Base-by-base conservation (phyloP, 805 yeast species). In the Starmerella roubikii region DNA sequence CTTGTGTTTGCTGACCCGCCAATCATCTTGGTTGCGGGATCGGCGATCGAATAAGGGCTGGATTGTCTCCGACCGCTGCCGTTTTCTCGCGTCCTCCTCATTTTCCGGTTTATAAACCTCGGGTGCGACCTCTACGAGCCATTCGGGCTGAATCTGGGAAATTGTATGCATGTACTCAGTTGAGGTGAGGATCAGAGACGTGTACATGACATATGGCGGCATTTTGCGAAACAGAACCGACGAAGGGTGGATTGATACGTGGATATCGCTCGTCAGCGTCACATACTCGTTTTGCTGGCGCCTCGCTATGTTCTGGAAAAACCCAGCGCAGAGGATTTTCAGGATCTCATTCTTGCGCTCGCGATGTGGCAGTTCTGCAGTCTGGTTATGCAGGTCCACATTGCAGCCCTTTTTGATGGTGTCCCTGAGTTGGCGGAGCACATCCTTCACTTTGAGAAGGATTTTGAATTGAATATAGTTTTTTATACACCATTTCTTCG, bases 151-250 rank as follows among this genome's bases (percentile, higher is more conserved):
- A n/a, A 66, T 55, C 3, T 80, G 64, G 0, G 84, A 72, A 57
- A 81, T 71, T 52, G 85, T 76, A 48, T 78, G 68, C 84, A 91
- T 82, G 57, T 75, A 88, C 60, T 86, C 96, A 55, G 78, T 82
- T 20, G 84, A 71, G 0, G 98, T 88, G 34, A 80, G 58, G 35
- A 88, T 78, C 50, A 88, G 62, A 44, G 88, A 93, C 52, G 85
- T 84, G 55, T 83, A 91, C 13, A 88, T 62, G 5, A 91, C 64
- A 38, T 72, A 63, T 46, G 72, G 78, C 3, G 86, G 78, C 0
- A 85, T 10, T 17, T 91, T 93, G 42, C 73, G 76, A 51, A 71
- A 74, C 23, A 88, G 54, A 0, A 76, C 72, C 0, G 94, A 80
- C 0, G 94, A 78, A 0, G 98, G 98, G 52, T 88, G 98, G 24